Percentiles rank a stretch among this genome's conserved stretches.
Conservation (phyloP, 2,329 filamentous ascomycete species). For the Exophiala xenobiotica region DNA sequence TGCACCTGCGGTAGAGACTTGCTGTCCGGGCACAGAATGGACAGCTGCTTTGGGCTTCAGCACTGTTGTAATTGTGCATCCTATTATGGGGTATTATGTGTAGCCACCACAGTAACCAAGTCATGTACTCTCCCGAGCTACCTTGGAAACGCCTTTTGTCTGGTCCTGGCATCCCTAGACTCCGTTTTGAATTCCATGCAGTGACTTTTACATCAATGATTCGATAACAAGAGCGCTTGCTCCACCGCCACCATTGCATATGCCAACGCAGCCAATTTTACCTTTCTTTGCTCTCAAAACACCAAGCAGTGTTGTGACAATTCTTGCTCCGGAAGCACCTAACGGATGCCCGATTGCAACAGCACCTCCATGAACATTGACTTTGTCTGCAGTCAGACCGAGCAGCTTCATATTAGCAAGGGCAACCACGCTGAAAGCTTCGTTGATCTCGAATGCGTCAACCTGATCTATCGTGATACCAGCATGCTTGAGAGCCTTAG, state of each 20-base stretch:
- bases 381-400: constrained; percentile 73
- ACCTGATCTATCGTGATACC: constrained; percentile 73
- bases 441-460: constrained; percentile 98
- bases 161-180: neutral
- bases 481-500: constrained; percentile 95
- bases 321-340: constrained; percentile 89
- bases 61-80: no score
- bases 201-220: constrained; percentile 45
- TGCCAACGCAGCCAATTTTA: constrained; percentile 90
- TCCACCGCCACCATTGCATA: constrained; percentile 97
- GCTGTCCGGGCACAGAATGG: neutral
- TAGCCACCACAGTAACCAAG: neutral
- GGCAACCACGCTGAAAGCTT: constrained; percentile 96
- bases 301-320: constrained; percentile 83
- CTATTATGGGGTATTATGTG: neutral
- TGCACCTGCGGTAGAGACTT: neutral
- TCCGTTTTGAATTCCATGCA: no score
- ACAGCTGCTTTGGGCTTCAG: no score
- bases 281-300: constrained; percentile 87
- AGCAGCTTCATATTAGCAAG: constrained; percentile 95
- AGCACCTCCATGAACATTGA: constrained; percentile 92
- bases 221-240: constrained; percentile 93
- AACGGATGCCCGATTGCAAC: constrained; percentile 95
- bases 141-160: neutral
- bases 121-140: neutral